Evolutionary conservation across 805 yeast species (phyloP).

Genomic region (Wickerhamiella shivajii): DNA sequence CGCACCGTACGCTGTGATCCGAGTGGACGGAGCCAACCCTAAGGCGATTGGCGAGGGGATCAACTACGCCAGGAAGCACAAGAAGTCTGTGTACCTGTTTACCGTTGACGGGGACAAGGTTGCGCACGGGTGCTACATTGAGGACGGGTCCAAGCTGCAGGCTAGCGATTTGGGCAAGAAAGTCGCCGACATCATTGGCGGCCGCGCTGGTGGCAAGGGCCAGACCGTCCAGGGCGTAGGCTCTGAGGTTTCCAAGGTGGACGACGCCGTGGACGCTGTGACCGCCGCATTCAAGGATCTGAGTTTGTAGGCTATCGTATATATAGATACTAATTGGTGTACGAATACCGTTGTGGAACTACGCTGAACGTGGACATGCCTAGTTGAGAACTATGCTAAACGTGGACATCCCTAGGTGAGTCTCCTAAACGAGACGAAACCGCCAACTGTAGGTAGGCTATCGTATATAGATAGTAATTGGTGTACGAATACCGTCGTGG

Average conservation of each 20-base stretch:
- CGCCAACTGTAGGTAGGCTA: too few species aligned
- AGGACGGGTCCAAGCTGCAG: conserved; percentile 62
- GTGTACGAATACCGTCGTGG: too few species aligned
- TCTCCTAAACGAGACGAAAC: too few species aligned
- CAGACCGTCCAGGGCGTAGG: conserved; percentile 96
- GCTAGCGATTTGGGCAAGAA: conserved; percentile 50
- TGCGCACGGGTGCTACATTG: conserved; percentile 89
- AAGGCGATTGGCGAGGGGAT: conserved; percentile 92
- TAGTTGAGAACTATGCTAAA: too few species aligned
- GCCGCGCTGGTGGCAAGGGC: conserved; percentile 98
- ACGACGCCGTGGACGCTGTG: conserved; percentile 60
- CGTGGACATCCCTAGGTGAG: too few species aligned
- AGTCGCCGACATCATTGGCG: conserved; percentile 71
- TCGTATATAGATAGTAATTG: too few species aligned
- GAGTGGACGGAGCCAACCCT: conserved; percentile 47
- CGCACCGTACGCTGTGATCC: conserved; percentile 48
- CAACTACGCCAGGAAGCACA: conserved; percentile 40
- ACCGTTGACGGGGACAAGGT: conserved; percentile 53
- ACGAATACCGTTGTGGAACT: too few species aligned
- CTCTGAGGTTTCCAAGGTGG: conserved; percentile 54
- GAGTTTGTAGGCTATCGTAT: conserved; percentile 2
- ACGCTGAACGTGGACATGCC: too few species aligned
- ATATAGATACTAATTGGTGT: too few species aligned
- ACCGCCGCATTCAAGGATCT: conserved; percentile 33
- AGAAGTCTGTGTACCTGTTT: conserved; percentile 19